Base-by-base conservation (phyloP, 306 rosid genomes). In the Prunus kanzakura region DNA sequence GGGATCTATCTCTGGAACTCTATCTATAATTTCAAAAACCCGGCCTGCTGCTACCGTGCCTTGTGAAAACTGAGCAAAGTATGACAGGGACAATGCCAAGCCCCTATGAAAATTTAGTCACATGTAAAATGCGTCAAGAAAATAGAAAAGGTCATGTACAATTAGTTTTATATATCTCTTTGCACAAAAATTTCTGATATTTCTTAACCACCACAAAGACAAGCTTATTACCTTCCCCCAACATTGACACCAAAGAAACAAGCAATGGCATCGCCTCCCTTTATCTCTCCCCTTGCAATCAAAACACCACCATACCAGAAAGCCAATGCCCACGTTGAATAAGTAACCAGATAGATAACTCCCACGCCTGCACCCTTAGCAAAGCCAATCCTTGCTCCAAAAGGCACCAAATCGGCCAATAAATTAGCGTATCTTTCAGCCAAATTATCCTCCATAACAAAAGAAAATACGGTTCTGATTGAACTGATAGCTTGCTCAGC, bases 281-380 rank as follows among this genome's bases (percentile, higher is more conserved):
- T 62, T 76, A 90, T 83, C 85, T 94, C 89, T 32, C 77, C 72
- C 64, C 12, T 78, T 30, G 87, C 41, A 73, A 92, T 89, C 82
- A 94, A 85, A 72, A 87, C 56, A 54, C 87, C 76, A 38, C 97
- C 95, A 70, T 91, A 94, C 96, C 93, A 94, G 80, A 94, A 94
- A 73, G 96, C 97, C 84, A 92, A 84, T 3, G 98, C 98, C 96
- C 97, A 90, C 29, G 95, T 94, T 71, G 97, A 84, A 81, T 92
- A 94, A 23, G 93, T 84, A 65, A 94, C 93, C 61, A 94, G 75
- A 81, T 92, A 92, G 47, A 92, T 94, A 55, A 92, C 79, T 35
- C 98, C 98, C 75, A 91, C 81, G 46, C 98, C 98, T 27, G 82
- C 92, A 81, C 97, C 97, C 71, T 92, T 92, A 8, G 96, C 90